Conservation (phyloP, 768 basidiomycete genomes). For the Amanita jacksonii region DNA sequence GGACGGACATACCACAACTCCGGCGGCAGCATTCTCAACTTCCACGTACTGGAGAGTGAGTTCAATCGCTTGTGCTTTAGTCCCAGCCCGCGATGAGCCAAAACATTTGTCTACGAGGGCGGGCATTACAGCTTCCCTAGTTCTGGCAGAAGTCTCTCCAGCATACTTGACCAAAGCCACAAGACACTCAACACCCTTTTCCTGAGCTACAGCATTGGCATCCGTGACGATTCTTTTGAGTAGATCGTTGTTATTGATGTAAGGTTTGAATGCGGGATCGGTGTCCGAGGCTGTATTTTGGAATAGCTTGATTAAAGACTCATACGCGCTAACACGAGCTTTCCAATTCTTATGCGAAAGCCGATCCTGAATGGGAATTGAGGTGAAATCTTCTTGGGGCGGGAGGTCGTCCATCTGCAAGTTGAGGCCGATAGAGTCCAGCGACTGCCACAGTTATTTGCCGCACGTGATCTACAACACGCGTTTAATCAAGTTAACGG, state of each 20-base stretch:
- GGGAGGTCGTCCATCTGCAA: constrained; percentile 78
- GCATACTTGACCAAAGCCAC: constrained; percentile 83
- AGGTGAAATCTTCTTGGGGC: constrained; percentile 89
- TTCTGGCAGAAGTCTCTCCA: constrained; percentile 79
- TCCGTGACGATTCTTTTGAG: constrained; percentile 86
- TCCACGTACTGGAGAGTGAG: constrained; percentile 86
- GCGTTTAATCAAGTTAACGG: constrained; percentile 13
- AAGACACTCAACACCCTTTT: constrained; percentile 91
- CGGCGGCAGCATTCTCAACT: constrained; percentile 81
- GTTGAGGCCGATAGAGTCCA: constrained; percentile 9
- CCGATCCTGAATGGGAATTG: constrained; percentile 67
- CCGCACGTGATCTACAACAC: constrained; percentile 4
- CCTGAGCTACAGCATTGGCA: constrained; percentile 94
- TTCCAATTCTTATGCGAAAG: constrained; percentile 98
- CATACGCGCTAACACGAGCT: constrained; percentile 90
- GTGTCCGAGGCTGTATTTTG: constrained; percentile 84
- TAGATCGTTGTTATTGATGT: constrained; percentile 63
- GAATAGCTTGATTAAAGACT: constrained; percentile 78
- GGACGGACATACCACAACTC: constrained; percentile 69
- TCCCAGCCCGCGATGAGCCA: constrained; percentile 84
- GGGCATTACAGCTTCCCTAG: constrained; percentile 75
- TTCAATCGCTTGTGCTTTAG: constrained; percentile 81
- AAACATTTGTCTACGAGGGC: constrained; percentile 93
- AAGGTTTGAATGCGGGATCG: constrained; percentile 91
- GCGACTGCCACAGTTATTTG: neutral